A percentile compares a stretch with the other conserved stretches of the same genome.
Conservation (phyloP, 2,329 filamentous ascomycete genomes). For the Ascosphaera pollenicola region DNA sequence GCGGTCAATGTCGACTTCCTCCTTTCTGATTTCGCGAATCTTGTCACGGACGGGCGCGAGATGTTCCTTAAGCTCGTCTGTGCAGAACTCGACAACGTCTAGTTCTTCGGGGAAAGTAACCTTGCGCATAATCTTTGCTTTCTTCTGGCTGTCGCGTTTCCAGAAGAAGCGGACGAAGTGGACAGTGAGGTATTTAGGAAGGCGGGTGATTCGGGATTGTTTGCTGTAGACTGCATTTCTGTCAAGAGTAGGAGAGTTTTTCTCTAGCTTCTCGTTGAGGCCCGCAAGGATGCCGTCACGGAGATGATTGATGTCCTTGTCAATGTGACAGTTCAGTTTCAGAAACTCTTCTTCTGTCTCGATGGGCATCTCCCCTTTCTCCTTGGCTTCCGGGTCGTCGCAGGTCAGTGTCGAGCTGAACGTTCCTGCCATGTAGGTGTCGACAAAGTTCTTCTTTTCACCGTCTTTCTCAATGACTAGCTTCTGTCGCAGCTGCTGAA, state of each 20-base stretch:
- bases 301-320: constrained; percentile 65
- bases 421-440: constrained; percentile 71
- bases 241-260: constrained; percentile 55
- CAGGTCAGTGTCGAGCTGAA: constrained; percentile 63
- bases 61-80: constrained; percentile 62
- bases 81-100: constrained; percentile 87
- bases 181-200: constrained; percentile 88
- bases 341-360: constrained; percentile 54
- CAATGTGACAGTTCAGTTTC: constrained; percentile 94
- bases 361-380: constrained; percentile 48
- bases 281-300: constrained; percentile 68
- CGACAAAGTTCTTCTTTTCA: constrained; percentile 48
- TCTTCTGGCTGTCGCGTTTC: constrained; percentile 89
- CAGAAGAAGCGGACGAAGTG: constrained; percentile 98
- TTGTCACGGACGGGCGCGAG: constrained; percentile 88
- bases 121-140: constrained; percentile 99
- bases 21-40: constrained; percentile 84
- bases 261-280: constrained; percentile 76
- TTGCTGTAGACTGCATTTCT: constrained; percentile 75
- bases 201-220: constrained; percentile 64
- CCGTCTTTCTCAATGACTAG: constrained; percentile 35
- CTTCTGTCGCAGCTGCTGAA: constrained; percentile 61
- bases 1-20: constrained; percentile 80
- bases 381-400: constrained; percentile 57
- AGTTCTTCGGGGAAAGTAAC: constrained; percentile 89